phyloP scores from a whole-genome alignment of 176 grass and related monocot species.

The Oryza punctata region DNA sequence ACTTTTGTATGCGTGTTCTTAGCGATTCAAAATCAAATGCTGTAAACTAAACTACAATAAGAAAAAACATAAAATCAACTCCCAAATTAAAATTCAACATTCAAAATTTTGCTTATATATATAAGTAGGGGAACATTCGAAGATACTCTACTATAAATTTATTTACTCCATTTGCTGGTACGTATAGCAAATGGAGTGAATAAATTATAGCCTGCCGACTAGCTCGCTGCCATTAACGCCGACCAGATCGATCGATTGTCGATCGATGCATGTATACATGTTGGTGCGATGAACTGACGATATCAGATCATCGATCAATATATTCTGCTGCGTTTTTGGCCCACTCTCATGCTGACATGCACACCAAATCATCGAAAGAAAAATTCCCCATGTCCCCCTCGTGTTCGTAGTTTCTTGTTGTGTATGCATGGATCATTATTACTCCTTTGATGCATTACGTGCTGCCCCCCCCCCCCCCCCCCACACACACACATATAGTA shows the following conservation, averaged over 20 bases:
- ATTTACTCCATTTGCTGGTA: too few relatives aligned
- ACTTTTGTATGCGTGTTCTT: too few relatives aligned
- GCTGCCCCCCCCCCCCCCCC: too few relatives aligned
- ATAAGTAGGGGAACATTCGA: too few relatives aligned
- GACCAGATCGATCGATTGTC: neutral
- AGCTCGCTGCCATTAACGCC: neutral
- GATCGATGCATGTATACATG: neutral
- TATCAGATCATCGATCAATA: neutral
- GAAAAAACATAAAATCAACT: too few relatives aligned
- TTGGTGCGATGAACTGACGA: constrained; percentile 15
- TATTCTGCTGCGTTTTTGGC: neutral
- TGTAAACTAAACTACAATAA: too few relatives aligned
- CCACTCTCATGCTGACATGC: constrained; percentile 1
- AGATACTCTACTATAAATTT: too few relatives aligned
- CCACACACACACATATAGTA: too few relatives aligned
- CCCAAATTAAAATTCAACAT: too few relatives aligned
- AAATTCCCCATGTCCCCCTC: constrained; percentile 2
- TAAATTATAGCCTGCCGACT: neutral
- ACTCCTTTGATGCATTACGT: neutral
- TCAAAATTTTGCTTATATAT: too few relatives aligned
- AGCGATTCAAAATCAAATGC: too few relatives aligned
- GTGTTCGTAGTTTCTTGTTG: neutral
- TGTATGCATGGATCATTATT: constrained; percentile 10
- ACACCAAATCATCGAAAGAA: neutral
- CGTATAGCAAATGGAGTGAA: neutral